Conservation (phyloP, 176 grass and related monocot species). For the Bothriochloa decipiens region DNA sequence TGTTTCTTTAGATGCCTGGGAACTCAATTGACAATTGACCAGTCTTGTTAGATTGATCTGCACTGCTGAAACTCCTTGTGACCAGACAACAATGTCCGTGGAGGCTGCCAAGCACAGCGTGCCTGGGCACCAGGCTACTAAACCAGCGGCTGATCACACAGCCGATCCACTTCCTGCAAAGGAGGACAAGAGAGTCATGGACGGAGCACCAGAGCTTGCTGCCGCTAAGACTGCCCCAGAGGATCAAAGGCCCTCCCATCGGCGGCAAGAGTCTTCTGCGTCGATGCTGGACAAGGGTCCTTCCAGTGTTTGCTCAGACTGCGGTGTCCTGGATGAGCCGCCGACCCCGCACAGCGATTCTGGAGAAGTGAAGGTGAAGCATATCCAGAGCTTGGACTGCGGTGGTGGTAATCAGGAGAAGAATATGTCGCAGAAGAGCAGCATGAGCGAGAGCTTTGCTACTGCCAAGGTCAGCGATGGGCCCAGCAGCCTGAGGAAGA, state of each 20-base stretch:
- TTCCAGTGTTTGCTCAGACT: slow-evolving; percentile 46
- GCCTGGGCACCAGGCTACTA: slow-evolving; percentile 5
- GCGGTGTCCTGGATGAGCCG: slow-evolving; percentile 41
- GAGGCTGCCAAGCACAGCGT: slow-evolving; percentile 32
- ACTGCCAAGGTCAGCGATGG: slow-evolving; percentile 67
- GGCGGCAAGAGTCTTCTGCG: slow-evolving; percentile 45
- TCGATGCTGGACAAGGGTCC: slow-evolving; percentile 51
- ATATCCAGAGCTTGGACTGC: slow-evolving; percentile 40
- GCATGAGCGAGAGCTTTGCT: slow-evolving; percentile 66
- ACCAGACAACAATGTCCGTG: slow-evolving; percentile 35
- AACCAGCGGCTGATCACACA: background rate
- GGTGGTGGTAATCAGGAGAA: slow-evolving; percentile 51
- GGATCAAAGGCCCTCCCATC: slow-evolving; percentile 45
- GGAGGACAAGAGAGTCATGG: background rate
- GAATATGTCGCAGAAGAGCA: slow-evolving; percentile 59
- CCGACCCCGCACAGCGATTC: slow-evolving; percentile 30
- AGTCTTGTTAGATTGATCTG: background rate
- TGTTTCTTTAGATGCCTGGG: slow-evolving; percentile 17
- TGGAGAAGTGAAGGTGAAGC: slow-evolving; percentile 43
- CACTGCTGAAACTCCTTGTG: background rate
- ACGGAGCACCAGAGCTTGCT: background rate
- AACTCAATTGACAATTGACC: slow-evolving; percentile 11
- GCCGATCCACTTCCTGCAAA: slow-evolving; percentile 29
- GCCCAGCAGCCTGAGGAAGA: slow-evolving; percentile 52
- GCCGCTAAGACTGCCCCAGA: slow-evolving; percentile 24